Percentiles rank a stretch among this genome's conserved stretches.
Evolutionary conservation across 352 stramenopile species (phyloP).

Genomic region (Pseudoperonospora humuli): DNA sequence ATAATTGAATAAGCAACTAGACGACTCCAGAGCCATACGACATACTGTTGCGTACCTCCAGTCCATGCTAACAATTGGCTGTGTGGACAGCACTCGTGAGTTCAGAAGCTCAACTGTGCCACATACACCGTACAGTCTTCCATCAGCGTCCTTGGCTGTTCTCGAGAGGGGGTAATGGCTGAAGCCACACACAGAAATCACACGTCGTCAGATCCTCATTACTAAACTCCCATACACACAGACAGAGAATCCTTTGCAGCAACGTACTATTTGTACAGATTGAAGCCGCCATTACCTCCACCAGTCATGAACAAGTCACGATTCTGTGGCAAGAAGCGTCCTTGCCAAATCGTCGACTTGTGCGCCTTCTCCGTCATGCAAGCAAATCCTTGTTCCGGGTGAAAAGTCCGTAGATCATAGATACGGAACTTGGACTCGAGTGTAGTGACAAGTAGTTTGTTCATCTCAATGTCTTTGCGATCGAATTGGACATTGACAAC

Average conservation of each 20-base stretch:
- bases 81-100: constrained; percentile 91
- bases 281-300: constrained; percentile 94
- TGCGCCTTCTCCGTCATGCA: constrained; percentile 89
- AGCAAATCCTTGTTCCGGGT: constrained; percentile 88
- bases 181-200: constrained; percentile 6
- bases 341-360: constrained; percentile 94
- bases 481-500: constrained; percentile 95
- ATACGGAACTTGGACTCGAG: constrained; percentile 94
- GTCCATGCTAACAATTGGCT: constrained; percentile 95
- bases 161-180: constrained; percentile 78
- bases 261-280: constrained; percentile 95
- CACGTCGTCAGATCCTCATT: constrained; percentile 8
- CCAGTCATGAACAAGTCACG: constrained; percentile 94
- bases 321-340: constrained; percentile 93
- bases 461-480: constrained; percentile 96
- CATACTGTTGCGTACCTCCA: constrained; percentile 64
- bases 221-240: not conserved
- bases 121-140: constrained; percentile 78
- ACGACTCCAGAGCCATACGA: not conserved
- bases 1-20: not conserved
- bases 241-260: too few relatives aligned
- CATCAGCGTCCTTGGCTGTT: constrained; percentile 82
- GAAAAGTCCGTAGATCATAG: constrained; percentile 92
- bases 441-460: constrained; percentile 93
- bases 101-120: constrained; percentile 93